Conservation (phyloP, 768 basidiomycete species). For the Tephrocybe sp. region DNA sequence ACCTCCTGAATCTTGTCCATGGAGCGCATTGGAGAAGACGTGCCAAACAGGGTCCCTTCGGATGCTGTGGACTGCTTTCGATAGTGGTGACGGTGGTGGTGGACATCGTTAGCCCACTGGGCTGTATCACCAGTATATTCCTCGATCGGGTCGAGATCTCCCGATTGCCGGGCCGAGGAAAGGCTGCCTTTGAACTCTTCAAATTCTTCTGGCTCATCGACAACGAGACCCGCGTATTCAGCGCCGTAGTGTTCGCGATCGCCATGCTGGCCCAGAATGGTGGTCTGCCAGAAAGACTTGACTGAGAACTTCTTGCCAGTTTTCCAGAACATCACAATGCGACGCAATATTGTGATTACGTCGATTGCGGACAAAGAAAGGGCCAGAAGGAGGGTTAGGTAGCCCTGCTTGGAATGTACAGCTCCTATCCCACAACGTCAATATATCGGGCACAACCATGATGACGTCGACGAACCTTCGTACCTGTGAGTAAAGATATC, state of each 20-base stretch:
- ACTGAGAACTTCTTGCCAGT: slow-evolving; percentile 44
- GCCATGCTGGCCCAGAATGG: slow-evolving; percentile 50
- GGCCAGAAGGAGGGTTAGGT: slow-evolving; percentile 38
- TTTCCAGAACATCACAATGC: slow-evolving; percentile 48
- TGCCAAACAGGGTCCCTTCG: slow-evolving; percentile 53
- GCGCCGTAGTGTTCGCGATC: slow-evolving; percentile 24
- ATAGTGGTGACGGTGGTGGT: slow-evolving; percentile 36
- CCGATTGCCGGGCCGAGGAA: slow-evolving; percentile 25
- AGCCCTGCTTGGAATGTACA: slow-evolving; percentile 67
- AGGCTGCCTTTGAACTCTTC: slow-evolving; percentile 43
- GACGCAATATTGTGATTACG: slow-evolving; percentile 47
- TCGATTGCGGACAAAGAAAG: slow-evolving; percentile 47
- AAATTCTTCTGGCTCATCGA: slow-evolving; percentile 55
- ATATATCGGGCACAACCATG: background rate
- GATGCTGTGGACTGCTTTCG: slow-evolving; percentile 48
- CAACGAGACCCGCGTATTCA: slow-evolving; percentile 62
- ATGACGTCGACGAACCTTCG: slow-evolving; percentile 41
- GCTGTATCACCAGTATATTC: slow-evolving; percentile 40
- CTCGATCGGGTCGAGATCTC: slow-evolving; percentile 27
- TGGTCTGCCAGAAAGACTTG: slow-evolving; percentile 54
- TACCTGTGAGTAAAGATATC: slow-evolving; percentile 50
- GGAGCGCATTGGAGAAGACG: slow-evolving; percentile 48
- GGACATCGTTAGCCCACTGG: slow-evolving; percentile 55
- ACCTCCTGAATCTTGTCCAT: slow-evolving; percentile 57
- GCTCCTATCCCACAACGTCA: slow-evolving; percentile 30